Base-by-base conservation (phyloP, 2,329 filamentous ascomycete genomes). In the Colletotrichum echinochloae region DNA sequence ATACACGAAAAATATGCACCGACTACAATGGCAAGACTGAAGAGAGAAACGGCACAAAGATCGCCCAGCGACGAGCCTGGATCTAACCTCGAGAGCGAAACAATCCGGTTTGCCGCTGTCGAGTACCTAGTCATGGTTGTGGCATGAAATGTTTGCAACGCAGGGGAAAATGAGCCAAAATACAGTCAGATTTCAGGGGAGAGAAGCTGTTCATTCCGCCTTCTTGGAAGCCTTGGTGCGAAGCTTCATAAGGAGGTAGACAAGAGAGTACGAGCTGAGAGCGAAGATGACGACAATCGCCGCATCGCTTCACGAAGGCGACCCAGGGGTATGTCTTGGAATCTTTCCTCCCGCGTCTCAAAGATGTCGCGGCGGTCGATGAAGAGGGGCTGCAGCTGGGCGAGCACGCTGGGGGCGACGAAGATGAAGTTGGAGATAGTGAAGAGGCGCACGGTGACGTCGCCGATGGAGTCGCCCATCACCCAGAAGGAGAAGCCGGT, bases 351-450 rank as follows among this genome's bases (percentile, higher is more conserved):
- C 20, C 88, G 83, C 0, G 84, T 82, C 74, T 90, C 87, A 66
- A 87, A 90, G 55, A 90, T 87, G 73, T 88, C 84, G 1, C 88
- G 83, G 28, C 85, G 84, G 39, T 85, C 81, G 73, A 89, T 81
- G 75, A 90, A 90, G 37, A 89, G 82, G 0, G 88, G 88, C 76
- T 89, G 87, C 48, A 89, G 82, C 75, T 90, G 88, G 30, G 86
- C 85, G 73, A 90, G 82, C 57, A 88, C 85, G 65, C 88, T 87
- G 0, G 87, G 87, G 0, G 88, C 86, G 51, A 90, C 86, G 72
- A 90, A 90, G 69, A 89, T 88, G 77, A 90, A 90, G 75, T 89
- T 88, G 81, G 90, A 90, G 57, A 90, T 81, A 12, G 87, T 87
- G 74, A 90, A 90, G 2, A 90, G 79, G 48, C 85, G 83, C 37